phyloP scores from a whole-genome alignment of 2,329 filamentous ascomycete species.

The Alternaria longipes region DNA sequence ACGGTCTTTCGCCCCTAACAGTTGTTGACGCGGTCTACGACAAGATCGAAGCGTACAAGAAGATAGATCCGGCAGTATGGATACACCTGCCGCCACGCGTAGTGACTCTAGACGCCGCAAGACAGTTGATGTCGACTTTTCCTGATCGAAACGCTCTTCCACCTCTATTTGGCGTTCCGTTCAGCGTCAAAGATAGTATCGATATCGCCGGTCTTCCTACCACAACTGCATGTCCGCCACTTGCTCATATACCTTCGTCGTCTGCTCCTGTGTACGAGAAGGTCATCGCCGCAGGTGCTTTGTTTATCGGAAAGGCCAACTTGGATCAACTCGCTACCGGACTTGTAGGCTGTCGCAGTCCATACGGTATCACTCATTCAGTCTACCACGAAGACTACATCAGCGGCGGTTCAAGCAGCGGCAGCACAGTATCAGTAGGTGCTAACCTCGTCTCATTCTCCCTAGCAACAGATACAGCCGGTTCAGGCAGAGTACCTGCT shows the following conservation, averaged over 20 bases:
- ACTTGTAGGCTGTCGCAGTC: constrained; percentile 66
- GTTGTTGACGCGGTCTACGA: constrained; percentile 58
- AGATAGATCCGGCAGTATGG: constrained; percentile 62
- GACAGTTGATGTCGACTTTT: constrained; percentile 53
- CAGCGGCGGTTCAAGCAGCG: constrained; percentile 66
- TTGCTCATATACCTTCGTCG: constrained; percentile 57
- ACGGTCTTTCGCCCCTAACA: constrained; percentile 55
- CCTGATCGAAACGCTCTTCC: constrained; percentile 52
- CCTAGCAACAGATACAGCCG: constrained; percentile 66
- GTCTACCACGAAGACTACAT: constrained; percentile 62
- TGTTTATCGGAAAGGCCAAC: constrained; percentile 69
- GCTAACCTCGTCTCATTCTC: constrained; percentile 64
- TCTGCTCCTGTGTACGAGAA: constrained; percentile 63
- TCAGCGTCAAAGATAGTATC: constrained; percentile 66
- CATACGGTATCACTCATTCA: constrained; percentile 65
- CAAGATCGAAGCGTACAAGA: constrained; percentile 60
- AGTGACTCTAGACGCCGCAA: constrained; percentile 54
- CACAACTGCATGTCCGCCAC: constrained; percentile 62
- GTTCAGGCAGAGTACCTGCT: constrained; percentile 62
- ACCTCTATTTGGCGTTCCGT: constrained; percentile 65
- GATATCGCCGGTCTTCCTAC: constrained; percentile 56
- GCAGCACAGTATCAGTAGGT: constrained; percentile 64
- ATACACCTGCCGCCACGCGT: constrained; percentile 56
- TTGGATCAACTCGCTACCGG: constrained; percentile 71
- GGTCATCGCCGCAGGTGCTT: constrained; percentile 61